Base-by-base conservation (phyloP, 2,329 filamentous ascomycete species). In the Aspergillus carbonarius region DNA sequence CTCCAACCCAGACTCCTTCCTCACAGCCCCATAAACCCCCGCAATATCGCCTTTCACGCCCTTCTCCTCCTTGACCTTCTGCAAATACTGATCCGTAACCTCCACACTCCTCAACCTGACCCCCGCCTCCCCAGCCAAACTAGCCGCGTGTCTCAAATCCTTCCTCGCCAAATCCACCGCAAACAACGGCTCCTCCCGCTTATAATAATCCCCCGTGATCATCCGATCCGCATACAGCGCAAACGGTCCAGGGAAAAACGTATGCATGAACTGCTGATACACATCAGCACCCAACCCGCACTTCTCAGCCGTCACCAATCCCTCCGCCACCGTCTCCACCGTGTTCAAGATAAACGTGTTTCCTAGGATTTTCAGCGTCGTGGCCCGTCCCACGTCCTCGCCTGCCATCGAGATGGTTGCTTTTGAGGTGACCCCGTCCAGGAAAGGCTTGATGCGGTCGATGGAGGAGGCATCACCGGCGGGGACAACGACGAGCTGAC, bases 341-440 rank as follows among this genome's bases (percentile, higher is more conserved):
- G 93, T 93, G 77, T 90, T 90, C 40, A 96, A 73, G 66, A 96
- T 83, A 72, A 96, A 93, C 0, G 89, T 91, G 75, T 96, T 96
- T 58, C 93, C 92, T 9, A 96, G 83, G 18, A 96, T 81, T 76
- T 96, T 95, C 49, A 96, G 80, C 47, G 86, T 83, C 1, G 86
- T 83, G 4, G 92, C 87, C 54, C 86, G 85, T 54, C 88, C 85
- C 50, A 88, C 86, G 1, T 88, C 83, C 74, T 91, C 83, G n/a
- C 83, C 86, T 46, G 82, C 81, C 73, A 92, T 88, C 71, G 93
- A 86, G 60, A 96, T 87, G 63, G 87, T 84, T 1, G 82, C 83
- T 34, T 85, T 83, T 2, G 87, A 84, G 69, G 88, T 90, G 15
- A 95, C 90, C 55, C 88, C 89, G 60, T 84, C 86, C 60, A 88